A percentile compares a stretch with the other conserved stretches of the same genome.
These are phyloP conservation scores for Anisodus tanguticus DNA, from an alignment of 257 asterid species.

Conservation along the genomic window DNA sequence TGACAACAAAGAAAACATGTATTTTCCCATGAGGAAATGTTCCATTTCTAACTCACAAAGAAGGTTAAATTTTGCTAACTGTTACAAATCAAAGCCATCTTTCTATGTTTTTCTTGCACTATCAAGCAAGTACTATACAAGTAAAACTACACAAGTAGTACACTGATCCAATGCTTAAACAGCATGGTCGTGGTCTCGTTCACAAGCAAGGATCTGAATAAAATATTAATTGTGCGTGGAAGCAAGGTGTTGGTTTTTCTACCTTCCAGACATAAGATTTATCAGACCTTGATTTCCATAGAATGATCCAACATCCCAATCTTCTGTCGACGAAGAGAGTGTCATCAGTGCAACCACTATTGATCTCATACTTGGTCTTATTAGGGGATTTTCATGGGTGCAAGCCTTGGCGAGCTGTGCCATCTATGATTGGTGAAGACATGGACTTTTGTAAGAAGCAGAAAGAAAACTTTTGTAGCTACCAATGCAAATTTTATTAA, in stretches of 20 bases:
- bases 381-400: constrained; percentile 84
- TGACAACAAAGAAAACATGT: not conserved
- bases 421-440: constrained; percentile 48
- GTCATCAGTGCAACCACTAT: constrained; percentile 90
- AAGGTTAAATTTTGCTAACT: not conserved
- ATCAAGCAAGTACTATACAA: constrained; percentile 24
- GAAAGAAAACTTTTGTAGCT: not conserved
- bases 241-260: constrained; percentile 19
- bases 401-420: constrained; percentile 87
- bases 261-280: constrained; percentile 83
- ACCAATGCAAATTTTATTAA: constrained; percentile 1
- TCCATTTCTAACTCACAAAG: constrained; percentile 17
- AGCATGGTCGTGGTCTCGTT: not conserved
- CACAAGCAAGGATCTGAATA: not conserved
- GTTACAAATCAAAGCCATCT: not conserved
- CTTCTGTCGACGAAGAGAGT: constrained; percentile 83
- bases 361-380: constrained; percentile 88
- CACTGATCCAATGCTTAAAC: constrained; percentile 16
- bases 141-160: constrained; percentile 31
- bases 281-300: constrained; percentile 71
- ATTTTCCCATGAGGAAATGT: not conserved
- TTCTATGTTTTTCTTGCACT: not conserved
- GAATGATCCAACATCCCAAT: constrained; percentile 86
- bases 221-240: not conserved
- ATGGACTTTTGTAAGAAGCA: not conserved